phyloP scores from a whole-genome alignment of 2,329 filamentous ascomycete species.

The Neopestalotiopsis rosae region DNA sequence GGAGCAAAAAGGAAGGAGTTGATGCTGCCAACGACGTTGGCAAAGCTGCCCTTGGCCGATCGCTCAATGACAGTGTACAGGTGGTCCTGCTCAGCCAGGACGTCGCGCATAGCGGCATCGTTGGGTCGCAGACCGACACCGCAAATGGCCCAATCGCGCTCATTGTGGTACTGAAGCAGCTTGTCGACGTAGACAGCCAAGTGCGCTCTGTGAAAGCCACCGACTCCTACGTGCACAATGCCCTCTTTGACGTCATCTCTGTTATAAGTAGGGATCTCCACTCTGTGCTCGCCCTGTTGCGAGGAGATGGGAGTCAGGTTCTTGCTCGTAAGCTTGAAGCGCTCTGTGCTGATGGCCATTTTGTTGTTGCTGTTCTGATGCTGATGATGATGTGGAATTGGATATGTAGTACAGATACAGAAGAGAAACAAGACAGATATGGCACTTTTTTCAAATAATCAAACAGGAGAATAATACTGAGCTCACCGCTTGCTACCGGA shows the following conservation, averaged over 20 bases:
- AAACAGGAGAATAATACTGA: neutral
- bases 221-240: slow-evolving; percentile 59
- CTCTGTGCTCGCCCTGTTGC: slow-evolving; percentile 18
- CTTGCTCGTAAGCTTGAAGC: slow-evolving; percentile 43
- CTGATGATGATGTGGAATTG: neutral
- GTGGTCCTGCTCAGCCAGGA: slow-evolving; percentile 51
- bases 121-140: slow-evolving; percentile 57
- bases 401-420: slow-evolving; percentile 4
- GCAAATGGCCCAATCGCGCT: slow-evolving; percentile 55
- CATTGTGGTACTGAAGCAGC: slow-evolving; percentile 50
- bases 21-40: slow-evolving; percentile 57
- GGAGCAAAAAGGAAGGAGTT: slow-evolving; percentile 57
- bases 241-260: slow-evolving; percentile 55
- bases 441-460: neutral
- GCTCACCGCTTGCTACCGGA: slow-evolving; percentile 4
- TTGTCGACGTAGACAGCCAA: slow-evolving; percentile 57
- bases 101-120: slow-evolving; percentile 57
- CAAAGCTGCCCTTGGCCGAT: slow-evolving; percentile 53
- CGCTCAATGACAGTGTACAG: slow-evolving; percentile 61
- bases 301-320: slow-evolving; percentile 42
- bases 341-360: slow-evolving; percentile 21
- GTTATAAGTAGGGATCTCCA: slow-evolving; percentile 48
- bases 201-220: slow-evolving; percentile 60
- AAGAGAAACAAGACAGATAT: neutral
- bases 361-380: neutral